These are phyloP conservation scores for Striga hermonthica DNA, from an alignment of 305 asterid genomes.

Conservation along the genomic window DNA sequence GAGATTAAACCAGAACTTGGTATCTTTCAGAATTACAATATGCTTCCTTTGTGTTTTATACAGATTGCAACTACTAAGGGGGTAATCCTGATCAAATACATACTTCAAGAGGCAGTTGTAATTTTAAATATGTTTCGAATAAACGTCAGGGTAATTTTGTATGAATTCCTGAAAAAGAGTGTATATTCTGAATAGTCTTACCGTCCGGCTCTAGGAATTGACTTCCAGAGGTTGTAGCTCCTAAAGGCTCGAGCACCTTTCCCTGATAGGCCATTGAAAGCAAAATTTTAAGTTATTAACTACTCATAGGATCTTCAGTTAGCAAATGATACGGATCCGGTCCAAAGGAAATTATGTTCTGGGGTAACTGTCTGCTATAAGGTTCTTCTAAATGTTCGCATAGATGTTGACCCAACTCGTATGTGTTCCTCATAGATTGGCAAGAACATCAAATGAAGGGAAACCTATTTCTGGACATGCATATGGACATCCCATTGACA, in stretches of 20 bases:
- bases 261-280: slow-evolving; percentile 55
- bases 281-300: slow-evolving; percentile 28
- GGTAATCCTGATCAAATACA: background rate
- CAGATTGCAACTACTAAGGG: background rate
- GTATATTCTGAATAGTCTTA: slow-evolving; percentile 36
- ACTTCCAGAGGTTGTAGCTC: slow-evolving; percentile 93
- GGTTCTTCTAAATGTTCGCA: slow-evolving; percentile 11
- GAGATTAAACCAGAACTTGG: background rate
- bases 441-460: slow-evolving; percentile 14
- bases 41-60: background rate
- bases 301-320: slow-evolving; percentile 20
- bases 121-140: background rate
- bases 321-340: slow-evolving; percentile 6
- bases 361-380: slow-evolving; percentile 10
- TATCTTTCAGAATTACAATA: background rate
- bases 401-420: slow-evolving; percentile 19
- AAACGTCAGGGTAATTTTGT: background rate
- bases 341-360: background rate
- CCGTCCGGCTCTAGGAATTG: slow-evolving; percentile 98
- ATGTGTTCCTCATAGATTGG: slow-evolving; percentile 22
- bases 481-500: slow-evolving; percentile 3
- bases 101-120: background rate
- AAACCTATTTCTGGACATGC: background rate
- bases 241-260: slow-evolving; percentile 93
- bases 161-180: background rate